A percentile compares a stretch with the other conserved stretches of the same genome.
These are phyloP conservation scores for Talaromyces sp. DNA, from an alignment of 2,329 filamentous ascomycete species.

Conservation along the genomic window DNA sequence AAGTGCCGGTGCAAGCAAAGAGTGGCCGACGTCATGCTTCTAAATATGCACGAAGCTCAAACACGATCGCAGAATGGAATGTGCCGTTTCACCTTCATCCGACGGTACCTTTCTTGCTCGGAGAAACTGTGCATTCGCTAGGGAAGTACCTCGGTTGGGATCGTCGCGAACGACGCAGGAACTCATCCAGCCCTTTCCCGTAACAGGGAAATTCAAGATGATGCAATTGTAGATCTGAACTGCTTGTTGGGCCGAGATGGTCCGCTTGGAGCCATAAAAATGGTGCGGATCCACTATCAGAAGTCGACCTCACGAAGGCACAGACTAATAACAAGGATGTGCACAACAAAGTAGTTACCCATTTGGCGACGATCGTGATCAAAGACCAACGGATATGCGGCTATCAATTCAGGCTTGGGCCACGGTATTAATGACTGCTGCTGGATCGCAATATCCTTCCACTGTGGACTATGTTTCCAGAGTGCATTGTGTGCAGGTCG, in stretches of 20 bases:
- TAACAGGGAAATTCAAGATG: neutral
- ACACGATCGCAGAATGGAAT: neutral
- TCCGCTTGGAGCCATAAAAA: neutral
- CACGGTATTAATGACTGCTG: neutral
- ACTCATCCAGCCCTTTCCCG: neutral
- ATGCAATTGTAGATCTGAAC: neutral
- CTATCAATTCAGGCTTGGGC: neutral
- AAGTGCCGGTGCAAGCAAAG: neutral
- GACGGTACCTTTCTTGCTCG: neutral
- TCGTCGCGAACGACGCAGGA: neutral
- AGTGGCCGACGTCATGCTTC: neutral
- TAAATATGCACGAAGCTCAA: neutral
- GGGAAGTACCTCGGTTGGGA: neutral
- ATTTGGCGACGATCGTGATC: neutral
- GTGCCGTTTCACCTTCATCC: neutral
- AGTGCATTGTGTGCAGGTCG: neutral
- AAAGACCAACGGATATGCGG: neutral
- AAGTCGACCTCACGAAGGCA: neutral
- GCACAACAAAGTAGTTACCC: neutral
- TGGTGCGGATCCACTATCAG: neutral
- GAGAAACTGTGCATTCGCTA: neutral
- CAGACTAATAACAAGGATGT: neutral
- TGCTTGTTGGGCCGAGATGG: neutral
- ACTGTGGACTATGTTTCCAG: neutral
- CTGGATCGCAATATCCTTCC: neutral